phyloP scores from a whole-genome alignment of 495 filamentous ascomycete genomes.

The Penicillium tannophilum region DNA sequence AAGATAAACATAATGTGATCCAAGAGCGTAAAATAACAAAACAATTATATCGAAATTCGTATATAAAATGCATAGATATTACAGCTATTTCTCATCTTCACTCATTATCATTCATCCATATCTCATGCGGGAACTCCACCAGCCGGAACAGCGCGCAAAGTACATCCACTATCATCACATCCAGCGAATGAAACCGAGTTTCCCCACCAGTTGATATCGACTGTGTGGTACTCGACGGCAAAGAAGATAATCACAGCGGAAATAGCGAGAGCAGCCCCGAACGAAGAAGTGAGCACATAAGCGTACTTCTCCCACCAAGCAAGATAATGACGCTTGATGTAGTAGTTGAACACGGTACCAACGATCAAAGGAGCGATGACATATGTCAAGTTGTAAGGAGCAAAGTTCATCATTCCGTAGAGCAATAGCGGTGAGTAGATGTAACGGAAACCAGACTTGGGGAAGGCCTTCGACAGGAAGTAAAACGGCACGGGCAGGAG shows the following conservation, averaged over 20 bases:
- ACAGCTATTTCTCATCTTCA: too few relatives aligned
- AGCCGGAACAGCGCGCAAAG: conserved; percentile 1
- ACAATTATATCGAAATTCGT: too few relatives aligned
- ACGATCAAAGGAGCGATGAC: conserved; percentile 48
- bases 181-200: conserved; percentile 9
- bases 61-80: too few relatives aligned
- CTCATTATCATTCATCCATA: not conserved
- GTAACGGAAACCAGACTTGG: conserved; percentile 28
- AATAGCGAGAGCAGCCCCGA: conserved; percentile 65
- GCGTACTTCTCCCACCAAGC: conserved; percentile 69
- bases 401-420: conserved; percentile 31
- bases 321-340: conserved; percentile 51
- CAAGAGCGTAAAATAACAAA: not conserved
- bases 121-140: conserved; percentile 1
- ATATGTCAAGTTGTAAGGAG: conserved; percentile 36
- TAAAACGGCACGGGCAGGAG: conserved; percentile 37
- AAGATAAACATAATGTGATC: not conserved
- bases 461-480: conserved; percentile 31
- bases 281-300: conserved; percentile 59
- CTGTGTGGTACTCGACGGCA: conserved; percentile 48
- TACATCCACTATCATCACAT: conserved; percentile 6
- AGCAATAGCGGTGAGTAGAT: conserved; percentile 39
- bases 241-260: conserved; percentile 56
- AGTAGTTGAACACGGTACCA: conserved; percentile 58
- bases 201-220: conserved; percentile 21